Evolutionary conservation across 257 asterid genomes (phyloP).

Genomic region (Salvia miltiorrhiza): DNA sequence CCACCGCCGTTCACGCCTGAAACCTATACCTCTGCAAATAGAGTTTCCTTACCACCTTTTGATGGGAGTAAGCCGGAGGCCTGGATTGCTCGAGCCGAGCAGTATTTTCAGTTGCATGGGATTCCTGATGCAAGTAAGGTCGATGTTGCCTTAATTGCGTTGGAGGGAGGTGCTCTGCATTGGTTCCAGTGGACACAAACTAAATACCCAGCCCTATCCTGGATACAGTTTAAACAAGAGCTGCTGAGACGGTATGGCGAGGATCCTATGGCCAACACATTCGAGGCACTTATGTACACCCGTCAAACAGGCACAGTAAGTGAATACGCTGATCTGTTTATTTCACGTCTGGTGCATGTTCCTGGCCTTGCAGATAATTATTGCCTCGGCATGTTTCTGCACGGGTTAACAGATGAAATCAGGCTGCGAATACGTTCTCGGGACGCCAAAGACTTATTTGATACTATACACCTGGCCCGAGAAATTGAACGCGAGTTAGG

Average conservation of each 20-base stretch:
- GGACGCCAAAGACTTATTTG: neutral
- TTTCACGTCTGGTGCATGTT: neutral
- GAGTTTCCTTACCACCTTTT: neutral
- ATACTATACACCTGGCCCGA: neutral
- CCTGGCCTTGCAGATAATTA: neutral
- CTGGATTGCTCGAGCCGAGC: neutral
- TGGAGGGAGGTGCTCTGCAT: neutral
- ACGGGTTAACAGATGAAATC: neutral
- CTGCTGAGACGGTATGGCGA: neutral
- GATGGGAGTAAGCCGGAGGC: neutral
- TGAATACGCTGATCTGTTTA: neutral
- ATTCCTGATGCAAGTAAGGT: neutral
- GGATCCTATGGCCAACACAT: neutral
- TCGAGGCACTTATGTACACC: neutral
- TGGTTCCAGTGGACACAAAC: neutral
- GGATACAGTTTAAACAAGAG: neutral
- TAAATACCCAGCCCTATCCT: neutral
- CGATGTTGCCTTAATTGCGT: neutral
- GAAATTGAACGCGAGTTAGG: neutral
- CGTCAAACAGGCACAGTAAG: neutral
- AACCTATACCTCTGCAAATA: no score
- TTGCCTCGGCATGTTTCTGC: neutral
- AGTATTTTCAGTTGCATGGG: neutral
- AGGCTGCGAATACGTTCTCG: neutral
- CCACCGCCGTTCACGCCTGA: no score